A percentile compares a stretch with the other conserved stretches of the same genome.
Conservation (phyloP, 768 basidiomycete species). For the Udeniomyces megalosporus region DNA sequence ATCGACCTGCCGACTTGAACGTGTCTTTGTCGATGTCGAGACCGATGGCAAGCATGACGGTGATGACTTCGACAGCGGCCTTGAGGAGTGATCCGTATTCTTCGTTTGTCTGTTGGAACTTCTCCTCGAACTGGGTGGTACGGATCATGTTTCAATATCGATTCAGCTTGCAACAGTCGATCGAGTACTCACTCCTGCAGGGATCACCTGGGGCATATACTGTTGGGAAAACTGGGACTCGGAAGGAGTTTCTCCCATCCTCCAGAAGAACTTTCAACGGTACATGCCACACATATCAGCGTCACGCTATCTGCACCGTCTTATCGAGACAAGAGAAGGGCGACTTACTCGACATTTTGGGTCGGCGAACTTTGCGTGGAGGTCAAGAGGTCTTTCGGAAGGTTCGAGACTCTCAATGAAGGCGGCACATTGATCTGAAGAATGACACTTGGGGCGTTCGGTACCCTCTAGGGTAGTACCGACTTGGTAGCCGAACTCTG, state of each 20-base stretch:
- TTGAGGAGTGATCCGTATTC: constrained; percentile 50
- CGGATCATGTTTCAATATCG: too few relatives aligned
- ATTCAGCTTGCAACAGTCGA: too few relatives aligned
- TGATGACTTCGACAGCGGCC: constrained; percentile 62
- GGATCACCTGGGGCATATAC: constrained; percentile 69
- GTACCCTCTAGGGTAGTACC: constrained; percentile 38
- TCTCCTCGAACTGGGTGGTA: constrained; percentile 35
- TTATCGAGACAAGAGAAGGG: too few relatives aligned
- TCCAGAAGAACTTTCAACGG: constrained; percentile 49
- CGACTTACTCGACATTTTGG: constrained; percentile 65
- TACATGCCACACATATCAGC: constrained; percentile 21
- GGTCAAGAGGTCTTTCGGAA: constrained; percentile 65
- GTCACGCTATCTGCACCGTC: neutral
- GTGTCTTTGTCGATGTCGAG: constrained; percentile 53
- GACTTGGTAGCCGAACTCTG: constrained; percentile 69
- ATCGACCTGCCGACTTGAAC: constrained; percentile 64
- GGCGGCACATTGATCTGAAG: constrained; percentile 58
- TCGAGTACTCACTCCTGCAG: constrained; percentile 36
- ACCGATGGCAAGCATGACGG: constrained; percentile 73
- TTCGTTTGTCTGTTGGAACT: constrained; percentile 58
- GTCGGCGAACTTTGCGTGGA: constrained; percentile 45
- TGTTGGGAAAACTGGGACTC: constrained; percentile 62
- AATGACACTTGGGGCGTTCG: constrained; percentile 47
- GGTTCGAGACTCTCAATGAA: constrained; percentile 64
- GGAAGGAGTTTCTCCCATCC: constrained; percentile 47